These are phyloP conservation scores for Chlamydomonas reinhardtii DNA, from an alignment of 163 green algal genomes.

Conservation along the genomic window DNA sequence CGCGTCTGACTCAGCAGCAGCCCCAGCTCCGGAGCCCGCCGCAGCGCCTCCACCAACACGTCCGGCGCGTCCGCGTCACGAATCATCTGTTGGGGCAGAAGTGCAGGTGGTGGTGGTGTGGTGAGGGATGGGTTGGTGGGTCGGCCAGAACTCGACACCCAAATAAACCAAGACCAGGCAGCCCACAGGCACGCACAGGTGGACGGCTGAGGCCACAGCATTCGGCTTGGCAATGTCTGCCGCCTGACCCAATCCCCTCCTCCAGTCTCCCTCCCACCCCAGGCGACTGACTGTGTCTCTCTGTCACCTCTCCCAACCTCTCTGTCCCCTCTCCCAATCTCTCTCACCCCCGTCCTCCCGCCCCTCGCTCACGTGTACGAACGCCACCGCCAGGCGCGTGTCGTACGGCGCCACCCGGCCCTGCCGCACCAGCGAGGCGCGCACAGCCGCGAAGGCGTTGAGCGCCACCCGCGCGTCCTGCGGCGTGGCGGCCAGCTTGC, in stretches of 20 bases:
- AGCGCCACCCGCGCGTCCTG: constrained; percentile 43
- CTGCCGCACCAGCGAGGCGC: constrained; percentile 24
- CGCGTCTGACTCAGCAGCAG: constrained; percentile 42
- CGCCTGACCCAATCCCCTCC: no score
- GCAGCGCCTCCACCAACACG: constrained; percentile 53
- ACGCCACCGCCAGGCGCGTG: constrained; percentile 19
- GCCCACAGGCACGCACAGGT: no score
- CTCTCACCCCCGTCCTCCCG: neutral
- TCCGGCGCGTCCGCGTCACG: constrained; percentile 47
- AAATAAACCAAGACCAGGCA: no score
- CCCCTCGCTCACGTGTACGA: constrained; percentile 17
- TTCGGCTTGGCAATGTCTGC: no score
- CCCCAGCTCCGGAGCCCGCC: constrained; percentile 47
- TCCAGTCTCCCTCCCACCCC: no score
- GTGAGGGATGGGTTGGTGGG: no score
- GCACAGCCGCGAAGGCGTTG: constrained; percentile 49
- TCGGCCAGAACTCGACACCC: no score
- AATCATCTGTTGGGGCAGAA: constrained; percentile 35
- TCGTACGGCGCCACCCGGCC: constrained; percentile 13
- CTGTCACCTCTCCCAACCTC: no score
- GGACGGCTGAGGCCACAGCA: no score
- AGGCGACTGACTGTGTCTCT: no score
- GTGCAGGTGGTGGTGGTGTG: no score
- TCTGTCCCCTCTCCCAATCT: no score
- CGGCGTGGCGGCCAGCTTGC: constrained; percentile 16